Evolutionary conservation across 73 alveolate species (phyloP).

Genomic region (Breviolum minutum): DNA sequence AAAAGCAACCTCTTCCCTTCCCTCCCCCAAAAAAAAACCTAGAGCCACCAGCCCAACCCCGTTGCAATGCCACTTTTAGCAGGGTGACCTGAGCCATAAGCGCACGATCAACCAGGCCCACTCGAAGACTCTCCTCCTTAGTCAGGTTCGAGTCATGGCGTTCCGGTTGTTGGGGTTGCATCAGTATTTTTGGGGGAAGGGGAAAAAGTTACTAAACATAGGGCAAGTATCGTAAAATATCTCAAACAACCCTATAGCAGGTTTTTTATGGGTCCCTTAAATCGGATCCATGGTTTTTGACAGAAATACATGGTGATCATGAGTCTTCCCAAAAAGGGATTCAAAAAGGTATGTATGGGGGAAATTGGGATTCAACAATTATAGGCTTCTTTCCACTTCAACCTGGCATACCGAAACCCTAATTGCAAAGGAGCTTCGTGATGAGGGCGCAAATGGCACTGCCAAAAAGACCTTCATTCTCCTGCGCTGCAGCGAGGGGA

Average conservation of each 20-base stretch:
- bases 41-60: too few relatives aligned
- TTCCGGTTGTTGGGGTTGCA: neutral
- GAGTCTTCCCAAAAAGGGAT: too few relatives aligned
- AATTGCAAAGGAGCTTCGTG: constrained; percentile 23
- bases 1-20: too few relatives aligned
- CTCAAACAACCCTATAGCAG: too few relatives aligned
- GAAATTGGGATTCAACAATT: too few relatives aligned
- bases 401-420: neutral
- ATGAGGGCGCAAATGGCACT: constrained; percentile 81
- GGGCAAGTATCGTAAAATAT: too few relatives aligned
- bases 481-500: constrained; percentile 51
- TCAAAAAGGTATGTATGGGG: too few relatives aligned
- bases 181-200: neutral
- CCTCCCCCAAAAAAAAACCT: too few relatives aligned
- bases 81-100: constrained; percentile 45
- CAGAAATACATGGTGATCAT: too few relatives aligned
- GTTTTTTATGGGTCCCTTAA: too few relatives aligned
- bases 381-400: neutral
- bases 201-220: too few relatives aligned
- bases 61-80: neutral
- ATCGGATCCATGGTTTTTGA: too few relatives aligned
- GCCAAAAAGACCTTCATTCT: constrained; percentile 75
- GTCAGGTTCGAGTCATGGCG: neutral
- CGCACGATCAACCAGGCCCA: constrained; percentile 86
- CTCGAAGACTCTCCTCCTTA: constrained; percentile 65